Conservation (phyloP, 2,329 filamentous ascomycete species). For the Epicoccum nigrum region DNA sequence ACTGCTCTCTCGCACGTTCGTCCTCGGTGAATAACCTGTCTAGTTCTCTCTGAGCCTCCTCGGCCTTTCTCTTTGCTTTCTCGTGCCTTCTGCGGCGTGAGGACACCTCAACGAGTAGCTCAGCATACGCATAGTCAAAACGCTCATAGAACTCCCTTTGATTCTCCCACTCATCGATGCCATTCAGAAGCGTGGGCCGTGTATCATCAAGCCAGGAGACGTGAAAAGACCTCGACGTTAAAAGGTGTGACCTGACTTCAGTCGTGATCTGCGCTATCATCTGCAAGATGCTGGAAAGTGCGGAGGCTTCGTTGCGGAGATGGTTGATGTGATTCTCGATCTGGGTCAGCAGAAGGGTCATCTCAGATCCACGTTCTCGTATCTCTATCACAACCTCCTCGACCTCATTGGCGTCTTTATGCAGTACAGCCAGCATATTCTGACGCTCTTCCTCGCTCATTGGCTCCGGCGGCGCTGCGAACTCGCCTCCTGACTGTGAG, state of each 20-base stretch:
- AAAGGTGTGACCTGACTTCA: conserved; percentile 69
- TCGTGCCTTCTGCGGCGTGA: conserved; percentile 75
- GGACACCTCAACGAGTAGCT: conserved; percentile 81
- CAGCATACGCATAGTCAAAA: conserved; percentile 83
- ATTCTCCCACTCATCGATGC: conserved; percentile 74
- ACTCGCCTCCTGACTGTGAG: conserved; percentile 33
- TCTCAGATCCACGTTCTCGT: conserved; percentile 73
- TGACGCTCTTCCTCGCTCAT: conserved; percentile 76
- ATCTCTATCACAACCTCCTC: conserved; percentile 71
- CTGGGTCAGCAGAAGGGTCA: conserved; percentile 72
- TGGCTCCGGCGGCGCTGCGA: conserved; percentile 64
- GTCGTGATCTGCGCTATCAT: conserved; percentile 71
- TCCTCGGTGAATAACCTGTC: conserved; percentile 78
- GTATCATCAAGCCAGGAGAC: conserved; percentile 72
- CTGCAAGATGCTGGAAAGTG: conserved; percentile 67
- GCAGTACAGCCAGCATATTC: conserved; percentile 83
- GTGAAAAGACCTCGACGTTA: conserved; percentile 68
- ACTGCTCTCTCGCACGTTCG: conserved; percentile 72
- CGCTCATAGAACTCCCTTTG: conserved; percentile 85
- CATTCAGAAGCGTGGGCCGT: conserved; percentile 70
- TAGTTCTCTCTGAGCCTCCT: conserved; percentile 77
- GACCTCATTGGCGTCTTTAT: conserved; percentile 69
- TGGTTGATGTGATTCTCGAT: conserved; percentile 68
- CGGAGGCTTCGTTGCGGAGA: conserved; percentile 61
- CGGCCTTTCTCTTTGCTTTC: conserved; percentile 74